Evolutionary conservation across 208 protist species (phyloP).

Genomic region (Crithidia brevicula): DNA sequence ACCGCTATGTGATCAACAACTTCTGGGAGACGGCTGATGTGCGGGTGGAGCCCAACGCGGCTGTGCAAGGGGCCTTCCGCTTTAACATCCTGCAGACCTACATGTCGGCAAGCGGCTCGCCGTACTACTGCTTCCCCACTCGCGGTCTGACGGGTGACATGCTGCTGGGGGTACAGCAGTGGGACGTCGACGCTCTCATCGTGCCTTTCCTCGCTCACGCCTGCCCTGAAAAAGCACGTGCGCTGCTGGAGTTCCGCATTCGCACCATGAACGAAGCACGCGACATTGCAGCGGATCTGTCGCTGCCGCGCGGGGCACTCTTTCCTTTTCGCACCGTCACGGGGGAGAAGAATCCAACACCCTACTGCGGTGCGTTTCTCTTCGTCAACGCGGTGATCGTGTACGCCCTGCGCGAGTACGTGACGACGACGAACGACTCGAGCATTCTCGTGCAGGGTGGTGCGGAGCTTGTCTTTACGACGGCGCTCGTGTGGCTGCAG

Average conservation of each 20-base stretch:
- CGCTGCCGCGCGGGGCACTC: constrained; percentile 81
- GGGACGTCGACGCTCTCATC: constrained; percentile 90
- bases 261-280: constrained; percentile 75
- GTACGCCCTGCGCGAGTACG: constrained; percentile 80
- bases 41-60: constrained; percentile 43
- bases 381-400: constrained; percentile 89
- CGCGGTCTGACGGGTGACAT: constrained; percentile 78
- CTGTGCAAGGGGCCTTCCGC: constrained; percentile 77
- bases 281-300: constrained; percentile 75
- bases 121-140: constrained; percentile 67
- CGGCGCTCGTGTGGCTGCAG: constrained; percentile 83
- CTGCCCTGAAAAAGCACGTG: constrained; percentile 70
- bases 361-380: constrained; percentile 77
- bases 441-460: constrained; percentile 78
- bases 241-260: constrained; percentile 87
- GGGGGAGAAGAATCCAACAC: constrained; percentile 71
- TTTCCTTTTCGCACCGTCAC: constrained; percentile 87
- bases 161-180: constrained; percentile 77
- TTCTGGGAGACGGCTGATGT: constrained; percentile 85
- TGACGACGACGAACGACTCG: constrained; percentile 80
- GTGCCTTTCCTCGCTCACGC: constrained; percentile 85
- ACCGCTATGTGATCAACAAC: constrained; percentile 53
- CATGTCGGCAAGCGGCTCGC: constrained; percentile 52
- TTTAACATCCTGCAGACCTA: constrained; percentile 89
- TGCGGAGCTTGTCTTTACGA: constrained; percentile 82